Conservation (phyloP, 1,139 yeast genomes). For the Hemisphaericaspora subhashii region DNA sequence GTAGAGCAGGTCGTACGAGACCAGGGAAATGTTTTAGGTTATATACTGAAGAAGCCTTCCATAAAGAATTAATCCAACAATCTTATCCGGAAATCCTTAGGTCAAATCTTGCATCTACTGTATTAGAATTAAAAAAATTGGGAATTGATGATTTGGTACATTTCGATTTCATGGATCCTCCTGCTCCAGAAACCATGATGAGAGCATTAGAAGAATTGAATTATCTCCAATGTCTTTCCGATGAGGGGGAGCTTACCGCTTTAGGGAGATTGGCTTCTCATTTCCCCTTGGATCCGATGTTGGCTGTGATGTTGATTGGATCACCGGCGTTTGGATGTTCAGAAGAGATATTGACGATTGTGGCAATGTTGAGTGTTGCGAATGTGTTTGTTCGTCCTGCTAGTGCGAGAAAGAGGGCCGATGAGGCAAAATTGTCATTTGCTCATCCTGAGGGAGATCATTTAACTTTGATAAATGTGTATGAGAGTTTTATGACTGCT, state of each 20-base stretch:
- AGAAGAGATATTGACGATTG: constrained; percentile 83
- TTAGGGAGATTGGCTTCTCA: constrained; percentile 88
- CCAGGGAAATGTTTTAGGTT: constrained; percentile 97
- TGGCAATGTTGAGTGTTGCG: constrained; percentile 90
- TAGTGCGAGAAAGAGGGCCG: constrained; percentile 85
- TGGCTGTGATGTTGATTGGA: constrained; percentile 89
- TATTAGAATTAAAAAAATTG: constrained; percentile 85
- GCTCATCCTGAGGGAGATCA: constrained; percentile 97
- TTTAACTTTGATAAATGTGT: constrained; percentile 84
- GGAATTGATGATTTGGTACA: constrained; percentile 96
- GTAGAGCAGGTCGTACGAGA: constrained; percentile 99
- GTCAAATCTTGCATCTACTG: constrained; percentile 88
- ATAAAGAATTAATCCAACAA: constrained; percentile 90
- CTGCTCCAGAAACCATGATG: constrained; percentile 99
- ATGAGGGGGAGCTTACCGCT: constrained; percentile 87
- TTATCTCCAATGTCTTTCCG: constrained; percentile 84
- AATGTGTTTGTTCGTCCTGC: constrained; percentile 93
- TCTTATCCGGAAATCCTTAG: constrained; percentile 94
- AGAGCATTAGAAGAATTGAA: constrained; percentile 94
- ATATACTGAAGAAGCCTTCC: constrained; percentile 95
- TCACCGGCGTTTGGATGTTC: constrained; percentile 85
- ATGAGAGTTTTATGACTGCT: constrained; percentile 75
- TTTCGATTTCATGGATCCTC: constrained; percentile 98
- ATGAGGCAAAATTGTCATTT: constrained; percentile 82
- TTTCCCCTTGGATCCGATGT: constrained; percentile 94